Evolutionary conservation across 164 flowering plant genomes (phyloP), one percentile per base, ranked within the genome.

Genomic region (Vitis labrusca): DNA sequence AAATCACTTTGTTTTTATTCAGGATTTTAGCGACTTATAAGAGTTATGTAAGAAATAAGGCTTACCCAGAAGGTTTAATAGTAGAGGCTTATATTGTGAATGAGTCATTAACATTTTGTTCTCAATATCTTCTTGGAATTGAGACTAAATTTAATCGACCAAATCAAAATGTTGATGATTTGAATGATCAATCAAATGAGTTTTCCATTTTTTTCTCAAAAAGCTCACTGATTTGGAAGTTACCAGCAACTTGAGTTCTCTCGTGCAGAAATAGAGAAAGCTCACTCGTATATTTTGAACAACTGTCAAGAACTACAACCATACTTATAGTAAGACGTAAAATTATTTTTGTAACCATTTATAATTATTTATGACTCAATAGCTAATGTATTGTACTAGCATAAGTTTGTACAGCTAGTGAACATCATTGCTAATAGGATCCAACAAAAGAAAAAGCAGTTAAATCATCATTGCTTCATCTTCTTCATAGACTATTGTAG

Each of bases 31-130:
- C 0, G 23, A 30, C 63, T 3, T 59, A 30, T 11, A 59, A 59
- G 47, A 9, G 9, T 10, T 59, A 59, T 30, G 16, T 59, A 3
- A 59, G 3, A 30, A 59, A 59, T 59, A 59, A 30, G 30, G 63
- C 63, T 27, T 47, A n/a, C n/a, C 48, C 16, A 11, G 47, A 59
- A 59, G 63, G 63, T 59, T 59, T 48, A 59, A 59, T 59, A 10
- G 48, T 16, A 8, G 48, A 59, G n/a, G 63, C 44, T 8, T 59
- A 30, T 47, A 59, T 59, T 59, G 44, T 59, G 15, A 59, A 30
- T 8, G 48, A 59, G 30, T 27, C 63, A 3, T 59, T 59, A n/a
- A 59, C 63, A 9, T 59, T 23, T 23, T 23, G 23, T 23, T 23
- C 23, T 23, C 23, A 23, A 23, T 23, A 23, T 23, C 1, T 23